Evolutionary conservation across 208 protist genomes (phyloP), one percentile per base, ranked within the genome.

Genomic region (Leishmania martiniquensis): DNA sequence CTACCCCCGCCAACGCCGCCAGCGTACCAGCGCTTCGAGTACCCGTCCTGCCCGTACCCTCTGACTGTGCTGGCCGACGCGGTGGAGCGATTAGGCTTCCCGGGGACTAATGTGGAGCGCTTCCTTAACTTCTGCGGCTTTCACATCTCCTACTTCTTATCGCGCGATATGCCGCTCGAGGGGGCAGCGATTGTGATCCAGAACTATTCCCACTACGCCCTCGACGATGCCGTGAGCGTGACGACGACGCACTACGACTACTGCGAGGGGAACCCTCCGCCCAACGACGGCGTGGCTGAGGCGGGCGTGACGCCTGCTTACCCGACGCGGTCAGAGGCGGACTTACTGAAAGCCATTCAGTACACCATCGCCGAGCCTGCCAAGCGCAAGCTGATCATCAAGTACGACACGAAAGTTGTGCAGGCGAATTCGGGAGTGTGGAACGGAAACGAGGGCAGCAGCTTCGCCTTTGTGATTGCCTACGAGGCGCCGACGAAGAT

Each of bases 101-200:
- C 68, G 22, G 80, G 76, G 71, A 77, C 89, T 20, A 86, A 92
- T 76, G 91, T 98, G 32, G 91, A 97, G 83, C 87, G 84, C 67
- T 90, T 98, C 47, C 60, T 97, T 10, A 95, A 98, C 81, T 90
- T 87, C 76, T 92, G 86, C 75, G 95, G 93, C 15, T 97, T 96
- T 77, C 95, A 96, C 83, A 86, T 96, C 37, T 93, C 93, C 1
- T 98, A 93, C 83, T 95, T 98, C 59, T 73, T 98, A 37, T 97
- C 95, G 20, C 67, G 75, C 47, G 86, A 93, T 85, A 87, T 98
- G 80, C 86, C 93, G 34, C 84, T 98, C 17, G 87, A 93, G 65
- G 88, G 82, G 49, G 90, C 91, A 1, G 89, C 84, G 29, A 81
- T 83, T 15, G 90, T 95, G 71, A 81, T 91, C 45, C 83, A 92